Base-by-base conservation (phyloP, 1,139 yeast genomes). In the Debaryomyces sp. region DNA sequence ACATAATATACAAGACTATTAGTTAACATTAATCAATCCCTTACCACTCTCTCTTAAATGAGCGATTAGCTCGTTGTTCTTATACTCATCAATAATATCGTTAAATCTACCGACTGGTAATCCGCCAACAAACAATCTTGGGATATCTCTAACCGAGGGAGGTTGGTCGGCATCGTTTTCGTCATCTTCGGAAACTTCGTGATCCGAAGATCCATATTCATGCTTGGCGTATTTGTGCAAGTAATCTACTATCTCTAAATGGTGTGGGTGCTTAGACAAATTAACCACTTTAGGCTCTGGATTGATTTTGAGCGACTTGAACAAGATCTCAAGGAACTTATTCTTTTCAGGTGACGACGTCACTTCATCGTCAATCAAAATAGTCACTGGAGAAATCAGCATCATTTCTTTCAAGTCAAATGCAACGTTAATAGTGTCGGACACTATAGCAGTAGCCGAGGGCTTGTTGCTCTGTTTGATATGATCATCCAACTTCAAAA, bases 261-360 rank as follows among this genome's bases (percentile, higher is more conserved):
- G 61, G 47, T 68, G 64, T 15, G 75, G 75, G 50, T 70, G 75
- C 47, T 64, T 68, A 15, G 55, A 58, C 44, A 70, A 58, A 45
- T 67, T 59, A 4, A 70, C 67, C 4, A 61, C 53, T 46, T 63
- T 62, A 15, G 73, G 67, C 49, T 70, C 72, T 0, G 75, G 75
- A 12, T 58, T 62, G 26, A 70, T 66, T 47, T 57, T 57, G 15
- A 68, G 50, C 22, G 55, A 57, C 21, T 48, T 44, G 15, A 57
- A 50, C 26, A 70, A 53, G 9, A 63, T 61, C 24, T 61, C 60
- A 43, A 55, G 56, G 21, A 66, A 60, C 45, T 54, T 47, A 7
- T 7, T 21, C 23, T 56, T 59, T 50, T 60, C 52, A 9, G 50
- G 42, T 6, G 41, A 18, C 89, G 71, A 87, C 91, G 12, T 12